Percentiles rank a stretch among this genome's conserved stretches.
Conservation (phyloP, 148 eudicot genomes). For the Linanthus parryae region DNA sequence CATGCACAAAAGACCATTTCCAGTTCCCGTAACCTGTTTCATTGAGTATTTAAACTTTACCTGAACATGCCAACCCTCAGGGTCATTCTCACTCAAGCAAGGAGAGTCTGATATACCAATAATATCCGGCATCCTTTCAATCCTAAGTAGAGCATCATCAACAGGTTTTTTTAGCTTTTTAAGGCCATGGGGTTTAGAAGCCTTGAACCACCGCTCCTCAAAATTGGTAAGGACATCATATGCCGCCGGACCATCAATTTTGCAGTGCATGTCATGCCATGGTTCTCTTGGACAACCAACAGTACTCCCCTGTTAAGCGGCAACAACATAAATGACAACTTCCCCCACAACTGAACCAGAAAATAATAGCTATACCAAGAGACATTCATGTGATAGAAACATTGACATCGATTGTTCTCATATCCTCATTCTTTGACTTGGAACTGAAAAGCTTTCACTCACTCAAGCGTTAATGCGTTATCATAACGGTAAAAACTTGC, state of each 20-base stretch:
- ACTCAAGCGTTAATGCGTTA: too few relatives aligned
- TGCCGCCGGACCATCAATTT: conserved; percentile 96
- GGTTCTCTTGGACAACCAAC: conserved; percentile 95
- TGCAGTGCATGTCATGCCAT: conserved; percentile 97
- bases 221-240: conserved; percentile 90
- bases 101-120: conserved; percentile 54
- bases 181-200: conserved; percentile 72
- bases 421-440: conserved; percentile 7
- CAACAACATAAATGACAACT: too few relatives aligned
- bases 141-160: conserved; percentile 78
- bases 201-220: conserved; percentile 86
- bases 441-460: neutral
- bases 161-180: conserved; percentile 56
- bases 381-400: too few relatives aligned
- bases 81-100: conserved; percentile 46
- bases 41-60: conserved; percentile 23
- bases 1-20: neutral
- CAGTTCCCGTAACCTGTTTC: neutral
- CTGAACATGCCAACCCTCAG: conserved; percentile 93
- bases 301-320: conserved; percentile 49
- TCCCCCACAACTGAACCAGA: too few relatives aligned
- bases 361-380: too few relatives aligned
- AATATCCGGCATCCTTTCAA: conserved; percentile 74
- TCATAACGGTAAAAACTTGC: too few relatives aligned
- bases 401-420: too few relatives aligned